phyloP scores from a whole-genome alignment of 345 rosid species.

The thale cress (Arabidopsis thaliana) region DNA sequence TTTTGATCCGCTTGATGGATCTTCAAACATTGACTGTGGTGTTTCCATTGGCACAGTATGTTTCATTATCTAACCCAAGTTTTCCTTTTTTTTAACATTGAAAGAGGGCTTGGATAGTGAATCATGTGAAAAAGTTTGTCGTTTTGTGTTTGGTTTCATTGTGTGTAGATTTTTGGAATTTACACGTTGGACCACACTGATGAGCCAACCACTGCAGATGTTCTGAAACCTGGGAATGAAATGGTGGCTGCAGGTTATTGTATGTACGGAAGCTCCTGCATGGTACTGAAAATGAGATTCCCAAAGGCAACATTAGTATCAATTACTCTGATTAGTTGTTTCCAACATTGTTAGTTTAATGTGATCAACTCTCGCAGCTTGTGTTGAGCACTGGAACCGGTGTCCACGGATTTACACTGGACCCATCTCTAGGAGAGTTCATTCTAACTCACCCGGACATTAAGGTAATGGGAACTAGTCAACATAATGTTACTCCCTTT shows the following conservation, averaged over 20 bases:
- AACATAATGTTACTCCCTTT: conserved; percentile 7
- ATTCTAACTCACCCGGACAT: conserved; percentile 94
- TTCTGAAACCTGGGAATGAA: conserved; percentile 87
- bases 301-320: neutral
- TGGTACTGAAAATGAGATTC: conserved; percentile 54
- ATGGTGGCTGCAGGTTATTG: conserved; percentile 98
- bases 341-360: neutral
- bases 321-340: neutral
- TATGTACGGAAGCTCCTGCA: conserved; percentile 99
- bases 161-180: conserved; percentile 88
- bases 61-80: conserved; percentile 15
- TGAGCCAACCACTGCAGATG: conserved; percentile 82
- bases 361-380: conserved; percentile 58
- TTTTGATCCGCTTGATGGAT: conserved; percentile 98
- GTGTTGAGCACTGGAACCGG: conserved; percentile 91
- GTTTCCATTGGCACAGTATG: conserved; percentile 97
- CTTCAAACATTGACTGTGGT: conserved; percentile 97
- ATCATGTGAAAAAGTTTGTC: conserved; percentile 21
- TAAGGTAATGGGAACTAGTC: conserved; percentile 55
- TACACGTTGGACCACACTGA: conserved; percentile 66
- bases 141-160: conserved; percentile 39
- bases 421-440: conserved; percentile 99
- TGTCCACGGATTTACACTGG: conserved; percentile 94
- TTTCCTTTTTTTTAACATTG: neutral
- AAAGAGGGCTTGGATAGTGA: neutral